Conservation (phyloP, 2,329 filamentous ascomycete genomes). For the Fusarium equiseti region DNA sequence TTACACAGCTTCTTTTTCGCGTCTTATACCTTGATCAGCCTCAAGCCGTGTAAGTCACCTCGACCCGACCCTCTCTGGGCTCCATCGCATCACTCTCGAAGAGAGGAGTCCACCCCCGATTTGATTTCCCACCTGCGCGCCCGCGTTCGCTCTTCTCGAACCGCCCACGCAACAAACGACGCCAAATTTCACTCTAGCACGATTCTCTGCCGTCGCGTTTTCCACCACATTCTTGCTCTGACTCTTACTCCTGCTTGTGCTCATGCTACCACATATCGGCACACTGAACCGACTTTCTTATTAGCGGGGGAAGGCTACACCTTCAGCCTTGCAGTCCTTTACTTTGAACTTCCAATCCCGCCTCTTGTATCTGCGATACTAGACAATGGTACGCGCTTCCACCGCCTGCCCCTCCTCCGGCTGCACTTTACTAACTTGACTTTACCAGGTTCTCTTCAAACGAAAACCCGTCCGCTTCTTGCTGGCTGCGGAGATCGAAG, state of each 20-base stretch:
- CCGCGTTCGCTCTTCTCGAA: constrained; percentile 39
- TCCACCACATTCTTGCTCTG: constrained; percentile 33
- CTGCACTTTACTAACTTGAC: constrained; percentile 20
- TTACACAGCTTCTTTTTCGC: constrained; percentile 35
- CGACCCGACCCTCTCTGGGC: not conserved
- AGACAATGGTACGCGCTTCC: constrained; percentile 41
- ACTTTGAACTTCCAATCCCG: constrained; percentile 26
- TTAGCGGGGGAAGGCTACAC: constrained; percentile 48
- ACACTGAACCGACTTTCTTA: constrained; percentile 36
- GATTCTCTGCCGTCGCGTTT: constrained; percentile 23
- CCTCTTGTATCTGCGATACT: constrained; percentile 35
- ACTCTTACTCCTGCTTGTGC: constrained; percentile 30
- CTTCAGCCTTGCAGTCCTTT: constrained; percentile 45
- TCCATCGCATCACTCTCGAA: constrained; percentile 36
- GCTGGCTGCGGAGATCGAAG: constrained; percentile 76
- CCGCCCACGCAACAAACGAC: constrained; percentile 29
- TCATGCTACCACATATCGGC: constrained; percentile 40
- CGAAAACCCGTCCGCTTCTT: constrained; percentile 92
- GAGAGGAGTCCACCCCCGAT: constrained; percentile 37
- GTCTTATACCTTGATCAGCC: constrained; percentile 24
- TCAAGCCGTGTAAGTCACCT: constrained; percentile 52
- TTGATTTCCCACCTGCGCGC: constrained; percentile 42
- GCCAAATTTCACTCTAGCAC: constrained; percentile 30
- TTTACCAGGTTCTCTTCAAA: constrained; percentile 87
- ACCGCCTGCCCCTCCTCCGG: not conserved